These are phyloP conservation scores for Trichoderma sp. DNA, from an alignment of 2,329 filamentous ascomycete species.

Conservation along the genomic window DNA sequence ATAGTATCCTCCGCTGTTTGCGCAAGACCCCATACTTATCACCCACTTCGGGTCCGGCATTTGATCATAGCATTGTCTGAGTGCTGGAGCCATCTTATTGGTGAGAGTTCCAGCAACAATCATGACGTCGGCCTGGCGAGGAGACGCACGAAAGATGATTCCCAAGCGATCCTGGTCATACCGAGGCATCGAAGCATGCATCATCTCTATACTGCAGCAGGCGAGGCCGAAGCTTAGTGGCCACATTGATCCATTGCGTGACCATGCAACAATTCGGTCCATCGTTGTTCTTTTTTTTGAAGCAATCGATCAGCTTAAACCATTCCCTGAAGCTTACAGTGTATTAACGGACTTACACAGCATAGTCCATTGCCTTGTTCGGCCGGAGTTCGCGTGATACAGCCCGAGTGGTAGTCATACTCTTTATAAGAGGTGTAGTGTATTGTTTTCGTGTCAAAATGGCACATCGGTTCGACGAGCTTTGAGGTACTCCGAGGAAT, in stretches of 20 bases:
- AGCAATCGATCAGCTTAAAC: background rate
- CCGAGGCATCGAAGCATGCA: slow-evolving; percentile 83
- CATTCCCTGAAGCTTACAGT: rapidly evolving
- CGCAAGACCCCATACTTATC: slow-evolving; percentile 78
- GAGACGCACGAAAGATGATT: slow-evolving; percentile 88
- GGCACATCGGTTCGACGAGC: background rate
- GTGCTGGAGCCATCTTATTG: slow-evolving; percentile 93
- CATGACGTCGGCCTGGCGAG: slow-evolving; percentile 88
- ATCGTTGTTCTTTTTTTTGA: background rate
- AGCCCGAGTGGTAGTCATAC: background rate
- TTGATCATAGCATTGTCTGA: slow-evolving; percentile 91
- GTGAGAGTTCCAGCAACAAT: slow-evolving; percentile 90
- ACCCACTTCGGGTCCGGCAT: slow-evolving; percentile 96
- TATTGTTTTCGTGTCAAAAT: background rate
- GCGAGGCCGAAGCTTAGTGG: slow-evolving; percentile 87
- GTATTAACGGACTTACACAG: background rate
- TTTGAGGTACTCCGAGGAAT: background rate
- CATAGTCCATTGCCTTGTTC: background rate
- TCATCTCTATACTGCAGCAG: slow-evolving; percentile 91
- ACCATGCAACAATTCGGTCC: background rate
- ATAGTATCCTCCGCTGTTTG: slow-evolving; percentile 83
- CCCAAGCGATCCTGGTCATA: slow-evolving; percentile 88
- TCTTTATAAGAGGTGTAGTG: background rate
- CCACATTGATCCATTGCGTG: slow-evolving; percentile 55
- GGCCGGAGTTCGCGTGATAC: background rate